Conservation (phyloP, 176 grass and related monocot genomes). For the Juncus inflexus region DNA sequence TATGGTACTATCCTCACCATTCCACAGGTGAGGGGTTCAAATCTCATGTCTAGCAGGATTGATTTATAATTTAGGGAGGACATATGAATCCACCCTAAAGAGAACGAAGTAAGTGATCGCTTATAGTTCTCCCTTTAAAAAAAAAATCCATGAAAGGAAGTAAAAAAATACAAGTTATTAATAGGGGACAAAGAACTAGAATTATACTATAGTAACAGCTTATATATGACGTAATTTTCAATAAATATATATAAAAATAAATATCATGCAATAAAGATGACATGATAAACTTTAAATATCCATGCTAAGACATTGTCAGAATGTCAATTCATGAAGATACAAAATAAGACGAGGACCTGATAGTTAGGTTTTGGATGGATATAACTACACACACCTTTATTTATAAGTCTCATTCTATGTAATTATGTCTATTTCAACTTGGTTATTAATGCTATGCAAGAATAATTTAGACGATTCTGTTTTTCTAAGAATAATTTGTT, state of each 20-base stretch:
- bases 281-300: neutral
- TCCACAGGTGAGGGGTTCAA: too few species aligned
- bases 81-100: too few species aligned
- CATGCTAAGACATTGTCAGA: neutral
- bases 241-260: neutral
- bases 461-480: too few species aligned
- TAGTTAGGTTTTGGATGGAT: slow-evolving; percentile 24
- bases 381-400: slow-evolving; percentile 14
- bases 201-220: too few species aligned
- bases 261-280: slow-evolving; percentile 15
- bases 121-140: too few species aligned
- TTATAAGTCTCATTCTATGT: slow-evolving; percentile 18
- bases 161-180: neutral
- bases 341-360: slow-evolving; percentile 21
- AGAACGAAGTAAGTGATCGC: too few species aligned
- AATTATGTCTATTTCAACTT: slow-evolving; percentile 3
- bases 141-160: neutral
- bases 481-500: too few species aligned
- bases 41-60: too few species aligned
- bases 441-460: neutral
- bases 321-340: slow-evolving; percentile 2
- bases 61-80: too few species aligned
- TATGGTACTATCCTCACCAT: too few species aligned
- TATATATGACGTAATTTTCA: neutral
- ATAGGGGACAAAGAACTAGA: neutral